Conservation (phyloP, 1,139 yeast species). For the Scheffersomyces stambukii region DNA sequence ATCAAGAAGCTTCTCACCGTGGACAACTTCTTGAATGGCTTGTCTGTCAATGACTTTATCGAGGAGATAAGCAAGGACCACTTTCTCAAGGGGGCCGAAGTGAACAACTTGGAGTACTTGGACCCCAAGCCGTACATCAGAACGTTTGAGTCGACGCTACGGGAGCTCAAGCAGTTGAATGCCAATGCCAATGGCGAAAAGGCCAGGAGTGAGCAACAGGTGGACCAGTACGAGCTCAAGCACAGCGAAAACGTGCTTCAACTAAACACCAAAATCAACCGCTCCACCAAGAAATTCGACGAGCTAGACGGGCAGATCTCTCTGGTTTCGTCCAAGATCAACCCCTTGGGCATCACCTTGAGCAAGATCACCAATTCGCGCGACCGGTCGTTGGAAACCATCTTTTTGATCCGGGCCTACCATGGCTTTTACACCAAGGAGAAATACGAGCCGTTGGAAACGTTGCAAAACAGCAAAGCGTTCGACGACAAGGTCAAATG, state of each 20-base stretch:
- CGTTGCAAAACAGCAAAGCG: slow-evolving; percentile 37
- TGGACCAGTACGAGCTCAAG: slow-evolving; percentile 56
- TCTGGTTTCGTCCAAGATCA: slow-evolving; percentile 57
- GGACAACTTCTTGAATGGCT: slow-evolving; percentile 68
- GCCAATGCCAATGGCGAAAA: slow-evolving; percentile 51
- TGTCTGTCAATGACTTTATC: slow-evolving; percentile 75
- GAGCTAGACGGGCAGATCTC: slow-evolving; percentile 58
- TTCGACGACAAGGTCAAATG: slow-evolving; percentile 58
- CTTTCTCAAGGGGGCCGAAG: slow-evolving; percentile 50
- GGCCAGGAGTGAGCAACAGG: slow-evolving; percentile 48
- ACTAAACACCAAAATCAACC: slow-evolving; percentile 48
- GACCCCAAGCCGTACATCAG: slow-evolving; percentile 96
- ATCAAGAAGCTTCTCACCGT: slow-evolving; percentile 62
- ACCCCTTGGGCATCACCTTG: slow-evolving; percentile 70
- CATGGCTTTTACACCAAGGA: slow-evolving; percentile 66
- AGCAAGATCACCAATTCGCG: slow-evolving; percentile 74
- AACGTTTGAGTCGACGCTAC: slow-evolving; percentile 82
- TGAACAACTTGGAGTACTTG: slow-evolving; percentile 50
- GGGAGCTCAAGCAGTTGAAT: slow-evolving; percentile 60
- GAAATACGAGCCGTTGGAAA: slow-evolving; percentile 58
- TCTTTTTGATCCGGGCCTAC: slow-evolving; percentile 72
- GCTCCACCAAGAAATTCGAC: slow-evolving; percentile 45
- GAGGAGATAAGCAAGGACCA: slow-evolving; percentile 79
- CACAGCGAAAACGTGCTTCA: slow-evolving; percentile 67
- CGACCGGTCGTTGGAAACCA: slow-evolving; percentile 70